Conservation (phyloP, 2,329 filamentous ascomycete genomes). For the Cladosporium oxysporum region DNA sequence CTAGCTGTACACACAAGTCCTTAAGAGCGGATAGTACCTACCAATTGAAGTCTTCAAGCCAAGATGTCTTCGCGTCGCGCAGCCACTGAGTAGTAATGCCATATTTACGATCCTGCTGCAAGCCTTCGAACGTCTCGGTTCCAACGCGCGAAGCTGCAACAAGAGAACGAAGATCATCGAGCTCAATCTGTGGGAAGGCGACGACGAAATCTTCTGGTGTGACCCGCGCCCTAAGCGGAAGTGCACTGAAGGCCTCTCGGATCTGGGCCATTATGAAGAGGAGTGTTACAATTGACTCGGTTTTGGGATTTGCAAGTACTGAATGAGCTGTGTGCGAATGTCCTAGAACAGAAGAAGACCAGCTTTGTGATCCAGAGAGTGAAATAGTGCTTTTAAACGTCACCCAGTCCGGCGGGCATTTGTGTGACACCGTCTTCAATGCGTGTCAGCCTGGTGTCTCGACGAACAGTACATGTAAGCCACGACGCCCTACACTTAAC, state of each 20-base stretch:
- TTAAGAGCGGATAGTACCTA: slow-evolving; percentile 3
- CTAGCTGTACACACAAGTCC: neutral
- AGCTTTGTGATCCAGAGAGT: neutral
- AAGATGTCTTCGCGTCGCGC: slow-evolving; percentile 37
- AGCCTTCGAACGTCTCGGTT: slow-evolving; percentile 49
- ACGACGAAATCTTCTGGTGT: neutral
- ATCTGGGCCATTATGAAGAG: neutral
- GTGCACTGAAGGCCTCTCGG: neutral
- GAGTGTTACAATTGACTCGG: neutral
- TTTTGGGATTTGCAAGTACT: neutral
- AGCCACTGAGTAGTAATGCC: slow-evolving; percentile 54
- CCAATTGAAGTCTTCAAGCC: slow-evolving; percentile 40
- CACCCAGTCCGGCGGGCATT: neutral
- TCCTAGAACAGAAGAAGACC: neutral
- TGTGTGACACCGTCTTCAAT: neutral
- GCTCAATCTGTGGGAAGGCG: neutral
- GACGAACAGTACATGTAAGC: neutral
- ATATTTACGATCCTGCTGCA: slow-evolving; percentile 42
- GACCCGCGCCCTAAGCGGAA: neutral
- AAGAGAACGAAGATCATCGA: neutral
- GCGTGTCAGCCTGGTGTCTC: neutral
- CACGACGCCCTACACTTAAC: neutral
- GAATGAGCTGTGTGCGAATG: neutral
- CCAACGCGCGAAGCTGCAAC: slow-evolving; percentile 42
- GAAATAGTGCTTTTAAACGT: neutral